Conservation (phyloP, 306 rosid species). For the Cicer bijugum region DNA sequence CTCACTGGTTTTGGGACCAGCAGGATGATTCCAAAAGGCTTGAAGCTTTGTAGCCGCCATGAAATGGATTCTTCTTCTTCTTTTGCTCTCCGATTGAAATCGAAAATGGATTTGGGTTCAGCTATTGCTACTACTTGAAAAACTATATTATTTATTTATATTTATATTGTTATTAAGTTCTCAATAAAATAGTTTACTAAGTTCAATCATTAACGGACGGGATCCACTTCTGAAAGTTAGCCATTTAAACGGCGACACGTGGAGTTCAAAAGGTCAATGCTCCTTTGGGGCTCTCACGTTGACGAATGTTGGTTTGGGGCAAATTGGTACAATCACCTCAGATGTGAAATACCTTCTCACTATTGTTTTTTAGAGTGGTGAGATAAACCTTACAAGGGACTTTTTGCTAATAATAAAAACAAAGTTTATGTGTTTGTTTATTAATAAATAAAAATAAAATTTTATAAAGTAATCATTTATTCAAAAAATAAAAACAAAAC, state of each 20-base stretch:
- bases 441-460: too few species aligned
- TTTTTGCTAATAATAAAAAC: too few species aligned
- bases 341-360: too few species aligned
- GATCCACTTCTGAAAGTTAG: neutral
- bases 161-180: neutral
- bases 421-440: too few species aligned
- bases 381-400: too few species aligned
- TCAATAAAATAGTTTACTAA: neutral
- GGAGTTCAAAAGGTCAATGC: conserved; percentile 15
- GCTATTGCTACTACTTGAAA: neutral
- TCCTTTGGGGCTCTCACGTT: neutral
- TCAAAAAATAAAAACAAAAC: too few species aligned
- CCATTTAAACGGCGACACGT: too few species aligned
- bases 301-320: conserved; percentile 1
- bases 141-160: neutral
- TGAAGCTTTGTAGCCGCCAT: conserved; percentile 95
- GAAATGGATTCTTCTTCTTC: conserved; percentile 33
- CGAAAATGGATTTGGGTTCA: conserved; percentile 21
- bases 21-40: conserved; percentile 94
- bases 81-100: conserved; percentile 30
- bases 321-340: conserved; percentile 15
- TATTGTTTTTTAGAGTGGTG: too few species aligned
- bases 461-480: too few species aligned
- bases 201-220: neutral
- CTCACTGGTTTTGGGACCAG: conserved; percentile 98